Percentiles rank a stretch among this genome's conserved stretches.
Evolutionary conservation across 257 asterid genomes (phyloP).

Genomic region (Plantago ovata): DNA sequence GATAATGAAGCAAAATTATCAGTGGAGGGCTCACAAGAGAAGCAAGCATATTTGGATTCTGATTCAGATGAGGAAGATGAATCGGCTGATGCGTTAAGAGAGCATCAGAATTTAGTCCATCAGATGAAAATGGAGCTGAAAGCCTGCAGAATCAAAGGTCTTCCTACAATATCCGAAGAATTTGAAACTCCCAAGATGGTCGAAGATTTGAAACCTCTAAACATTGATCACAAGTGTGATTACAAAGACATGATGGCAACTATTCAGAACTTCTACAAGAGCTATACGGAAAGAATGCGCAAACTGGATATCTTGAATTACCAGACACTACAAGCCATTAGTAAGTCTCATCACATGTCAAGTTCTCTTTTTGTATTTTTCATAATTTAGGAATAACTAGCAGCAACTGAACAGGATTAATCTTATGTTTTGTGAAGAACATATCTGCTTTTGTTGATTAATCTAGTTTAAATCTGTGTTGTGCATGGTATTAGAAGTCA

Average conservation of each 20-base stretch:
- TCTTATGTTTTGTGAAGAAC: too few relatives aligned
- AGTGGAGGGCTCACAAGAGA: conserved; percentile 13
- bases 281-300: conserved; percentile 64
- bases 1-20: background rate
- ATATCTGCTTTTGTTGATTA: background rate
- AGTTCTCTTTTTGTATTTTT: too few relatives aligned
- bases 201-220: conserved; percentile 66
- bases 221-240: conserved; percentile 54
- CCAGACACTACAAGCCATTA: conserved; percentile 83
- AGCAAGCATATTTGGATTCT: conserved; percentile 26
- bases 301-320: conserved; percentile 84
- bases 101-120: conserved; percentile 64
- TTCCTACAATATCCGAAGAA: conserved; percentile 88
- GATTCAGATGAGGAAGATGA: conserved; percentile 50
- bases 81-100: conserved; percentile 45
- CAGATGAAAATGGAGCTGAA: conserved; percentile 85
- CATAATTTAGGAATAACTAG: too few relatives aligned
- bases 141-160: conserved; percentile 48
- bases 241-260: conserved; percentile 62
- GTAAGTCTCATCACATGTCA: conserved; percentile 37
- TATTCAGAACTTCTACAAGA: conserved; percentile 68
- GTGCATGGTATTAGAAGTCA: background rate
- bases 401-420: too few relatives aligned
- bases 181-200: conserved; percentile 49
- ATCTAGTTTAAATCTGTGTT: background rate